Evolutionary conservation across 768 basidiomycete species (phyloP).

Genomic region (Hortiboletus flavorubellus): DNA sequence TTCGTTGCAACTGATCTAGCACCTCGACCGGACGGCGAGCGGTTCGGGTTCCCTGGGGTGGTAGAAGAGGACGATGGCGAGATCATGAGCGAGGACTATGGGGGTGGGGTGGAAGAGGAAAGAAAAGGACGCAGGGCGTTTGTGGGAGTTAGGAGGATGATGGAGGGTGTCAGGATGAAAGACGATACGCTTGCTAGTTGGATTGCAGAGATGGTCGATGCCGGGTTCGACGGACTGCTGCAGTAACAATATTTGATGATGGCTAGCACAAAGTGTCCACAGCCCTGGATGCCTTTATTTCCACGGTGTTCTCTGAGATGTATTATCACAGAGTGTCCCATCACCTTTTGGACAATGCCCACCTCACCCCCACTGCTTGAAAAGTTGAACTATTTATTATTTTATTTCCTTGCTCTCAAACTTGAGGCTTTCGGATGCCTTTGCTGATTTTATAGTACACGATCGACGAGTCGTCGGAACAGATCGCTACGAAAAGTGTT

Average conservation of each 20-base stretch:
- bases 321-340: not conserved
- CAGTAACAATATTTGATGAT: slow-evolving; percentile 12
- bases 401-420: slow-evolving; percentile 31
- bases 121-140: slow-evolving; percentile 72
- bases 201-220: slow-evolving; percentile 60
- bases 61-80: slow-evolving; percentile 76
- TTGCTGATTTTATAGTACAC: slow-evolving; percentile 81
- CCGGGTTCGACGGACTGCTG: slow-evolving; percentile 35
- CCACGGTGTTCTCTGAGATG: not conserved
- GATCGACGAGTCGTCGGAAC: slow-evolving; percentile 73
- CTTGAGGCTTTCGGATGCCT: slow-evolving; percentile 71
- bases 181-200: slow-evolving; percentile 60
- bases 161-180: slow-evolving; percentile 63
- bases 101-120: slow-evolving; percentile 63
- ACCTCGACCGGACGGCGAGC: slow-evolving; percentile 74
- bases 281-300: not conserved
- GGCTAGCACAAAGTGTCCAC: not conserved
- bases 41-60: slow-evolving; percentile 87
- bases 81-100: slow-evolving; percentile 35
- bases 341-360: not conserved
- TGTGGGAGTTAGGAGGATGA: slow-evolving; percentile 49
- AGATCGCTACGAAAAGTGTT: slow-evolving; percentile 66
- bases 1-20: slow-evolving; percentile 64
- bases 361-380: too few species aligned
- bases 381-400: too few species aligned